phyloP scores from a whole-genome alignment of 768 basidiomycete genomes.

The Roridomyces roridus region DNA sequence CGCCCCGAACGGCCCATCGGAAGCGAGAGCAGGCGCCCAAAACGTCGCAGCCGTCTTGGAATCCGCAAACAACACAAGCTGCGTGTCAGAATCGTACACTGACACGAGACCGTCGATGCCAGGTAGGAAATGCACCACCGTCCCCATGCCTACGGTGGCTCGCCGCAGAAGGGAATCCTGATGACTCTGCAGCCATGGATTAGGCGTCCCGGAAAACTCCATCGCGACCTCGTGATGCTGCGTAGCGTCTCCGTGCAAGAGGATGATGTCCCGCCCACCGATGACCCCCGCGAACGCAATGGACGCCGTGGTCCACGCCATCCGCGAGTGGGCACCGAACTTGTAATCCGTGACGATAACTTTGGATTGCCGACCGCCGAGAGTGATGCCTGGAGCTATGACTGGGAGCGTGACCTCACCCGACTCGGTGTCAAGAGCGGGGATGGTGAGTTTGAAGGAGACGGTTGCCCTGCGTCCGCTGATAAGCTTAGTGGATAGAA shows the following conservation, averaged over 20 bases:
- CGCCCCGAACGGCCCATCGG: slow-evolving; percentile 45
- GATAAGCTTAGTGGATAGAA: not conserved
- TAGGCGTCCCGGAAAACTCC: slow-evolving; percentile 52
- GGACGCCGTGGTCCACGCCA: slow-evolving; percentile 76
- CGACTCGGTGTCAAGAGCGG: slow-evolving; percentile 54
- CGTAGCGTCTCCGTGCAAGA: slow-evolving; percentile 60
- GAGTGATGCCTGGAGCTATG: slow-evolving; percentile 56
- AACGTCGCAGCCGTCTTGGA: slow-evolving; percentile 70
- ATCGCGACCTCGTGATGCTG: slow-evolving; percentile 64
- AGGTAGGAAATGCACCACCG: slow-evolving; percentile 58
- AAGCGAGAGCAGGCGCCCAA: slow-evolving; percentile 73
- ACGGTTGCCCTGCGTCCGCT: slow-evolving; percentile 50
- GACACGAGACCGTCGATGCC: slow-evolving; percentile 67
- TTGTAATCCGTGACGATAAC: slow-evolving; percentile 73
- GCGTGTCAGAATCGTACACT: slow-evolving; percentile 68
- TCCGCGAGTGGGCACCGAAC: slow-evolving; percentile 64
- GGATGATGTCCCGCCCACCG: slow-evolving; percentile 64
- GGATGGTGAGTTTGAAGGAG: slow-evolving; percentile 65
- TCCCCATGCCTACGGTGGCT: slow-evolving; percentile 36
- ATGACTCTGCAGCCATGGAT: slow-evolving; percentile 38
- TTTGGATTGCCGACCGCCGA: slow-evolving; percentile 77
- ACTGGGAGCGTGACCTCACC: slow-evolving; percentile 63
- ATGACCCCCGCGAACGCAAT: slow-evolving; percentile 72
- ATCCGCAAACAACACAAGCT: slow-evolving; percentile 75
- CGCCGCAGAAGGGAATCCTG: too few species aligned